Conservation (phyloP, 1,284 basidiomycete species). For the Puccinia hordei region DNA sequence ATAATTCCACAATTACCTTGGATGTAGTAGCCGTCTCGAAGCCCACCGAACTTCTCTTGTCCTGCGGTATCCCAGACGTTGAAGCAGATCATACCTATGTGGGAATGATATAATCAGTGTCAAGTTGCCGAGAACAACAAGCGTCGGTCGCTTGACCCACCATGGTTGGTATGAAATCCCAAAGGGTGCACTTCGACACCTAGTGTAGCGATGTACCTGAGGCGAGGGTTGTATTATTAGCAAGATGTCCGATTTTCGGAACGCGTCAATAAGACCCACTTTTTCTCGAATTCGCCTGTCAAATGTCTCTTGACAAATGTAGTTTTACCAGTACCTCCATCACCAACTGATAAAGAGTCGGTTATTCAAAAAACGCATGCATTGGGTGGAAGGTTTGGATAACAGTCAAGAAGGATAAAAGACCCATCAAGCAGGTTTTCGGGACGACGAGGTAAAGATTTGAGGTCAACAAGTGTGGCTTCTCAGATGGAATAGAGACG, state of each 20-base stretch:
- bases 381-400: neutral
- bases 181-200: conserved; percentile 99
- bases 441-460: neutral
- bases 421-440: neutral
- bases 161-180: conserved; percentile 80
- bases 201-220: conserved; percentile 74
- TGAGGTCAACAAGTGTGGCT: neutral
- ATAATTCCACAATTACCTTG: conserved; percentile 99
- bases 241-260: neutral
- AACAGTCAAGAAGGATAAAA: neutral
- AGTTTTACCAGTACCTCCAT: conserved; percentile 61
- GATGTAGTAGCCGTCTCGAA: conserved; percentile 97
- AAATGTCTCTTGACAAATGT: conserved; percentile 68
- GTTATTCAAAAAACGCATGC: neutral
- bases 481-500: neutral
- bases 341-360: conserved; percentile 56
- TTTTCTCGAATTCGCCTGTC: conserved; percentile 99
- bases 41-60: conserved; percentile 99
- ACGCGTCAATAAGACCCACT: conserved; percentile 63
- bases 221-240: conserved; percentile 11
- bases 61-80: conserved; percentile 99
- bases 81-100: conserved; percentile 96
- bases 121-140: neutral
- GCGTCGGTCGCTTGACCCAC: neutral
- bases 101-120: neutral